Conservation (phyloP, 257 asterid species). For the Solanum medicagineum region DNA sequence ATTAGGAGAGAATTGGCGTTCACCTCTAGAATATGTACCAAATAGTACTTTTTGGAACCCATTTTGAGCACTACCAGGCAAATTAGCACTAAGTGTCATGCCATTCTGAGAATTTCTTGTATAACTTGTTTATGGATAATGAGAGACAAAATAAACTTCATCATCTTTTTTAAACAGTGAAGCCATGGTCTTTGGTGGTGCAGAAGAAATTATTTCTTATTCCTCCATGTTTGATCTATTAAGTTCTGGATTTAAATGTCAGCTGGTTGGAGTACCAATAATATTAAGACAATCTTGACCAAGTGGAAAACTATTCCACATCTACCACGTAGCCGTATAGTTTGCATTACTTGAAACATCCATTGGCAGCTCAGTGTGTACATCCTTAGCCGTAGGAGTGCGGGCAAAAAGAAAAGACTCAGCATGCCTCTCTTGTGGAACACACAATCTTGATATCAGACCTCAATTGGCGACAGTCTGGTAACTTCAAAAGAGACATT, state of each 20-base stretch:
- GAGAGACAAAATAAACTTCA: constrained; percentile 27
- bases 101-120: constrained; percentile 48
- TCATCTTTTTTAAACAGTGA: constrained; percentile 75
- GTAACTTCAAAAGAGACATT: constrained; percentile 41
- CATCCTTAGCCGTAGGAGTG: constrained; percentile 30
- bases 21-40: constrained; percentile 32
- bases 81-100: constrained; percentile 26
- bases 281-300: constrained; percentile 63
- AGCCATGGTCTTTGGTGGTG: constrained; percentile 80
- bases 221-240: constrained; percentile 25
- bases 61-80: constrained; percentile 36
- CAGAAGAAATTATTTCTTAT: constrained; percentile 15
- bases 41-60: constrained; percentile 43
- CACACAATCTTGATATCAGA: constrained; percentile 61
- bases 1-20: constrained; percentile 30
- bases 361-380: neutral
- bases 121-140: constrained; percentile 28
- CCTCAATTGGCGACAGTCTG: constrained; percentile 73
- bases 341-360: constrained; percentile 21
- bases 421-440: constrained; percentile 42
- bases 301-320: constrained; percentile 87
- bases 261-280: constrained; percentile 53
- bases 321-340: constrained; percentile 62
- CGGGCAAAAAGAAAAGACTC: constrained; percentile 28
- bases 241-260: constrained; percentile 53